Conservation (phyloP, 805 yeast species). For the Metschnikowia gelsemii region DNA sequence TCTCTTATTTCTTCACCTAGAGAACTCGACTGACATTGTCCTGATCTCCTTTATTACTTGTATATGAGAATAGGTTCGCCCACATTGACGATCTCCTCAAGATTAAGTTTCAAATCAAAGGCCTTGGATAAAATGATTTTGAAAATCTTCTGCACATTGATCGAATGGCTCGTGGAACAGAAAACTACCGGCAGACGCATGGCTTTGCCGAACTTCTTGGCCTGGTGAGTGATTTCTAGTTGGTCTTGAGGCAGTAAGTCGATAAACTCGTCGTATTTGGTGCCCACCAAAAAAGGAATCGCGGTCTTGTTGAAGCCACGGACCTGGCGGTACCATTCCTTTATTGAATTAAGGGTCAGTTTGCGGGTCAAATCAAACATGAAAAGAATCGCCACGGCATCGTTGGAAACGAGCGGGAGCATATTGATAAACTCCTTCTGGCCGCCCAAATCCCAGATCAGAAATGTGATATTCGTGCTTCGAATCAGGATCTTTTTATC, state of each 20-base stretch:
- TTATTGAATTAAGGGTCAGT: conserved; percentile 79
- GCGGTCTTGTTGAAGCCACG: conserved; percentile 88
- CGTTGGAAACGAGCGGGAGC: conserved; percentile 89
- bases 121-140: conserved; percentile 88
- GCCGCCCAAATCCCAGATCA: conserved; percentile 96
- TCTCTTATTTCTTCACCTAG: no score
- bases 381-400: conserved; percentile 87
- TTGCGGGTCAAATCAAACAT: conserved; percentile 87
- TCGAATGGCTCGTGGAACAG: conserved; percentile 88
- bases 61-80: conserved; percentile 93
- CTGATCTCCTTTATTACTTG: no score
- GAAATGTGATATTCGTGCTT: conserved; percentile 83
- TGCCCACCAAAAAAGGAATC: conserved; percentile 87
- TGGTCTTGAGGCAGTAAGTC: conserved; percentile 80
- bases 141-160: conserved; percentile 90
- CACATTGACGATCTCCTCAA: conserved; percentile 77
- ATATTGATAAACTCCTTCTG: conserved; percentile 92
- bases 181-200: conserved; percentile 86
- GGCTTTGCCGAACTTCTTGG: conserved; percentile 80
- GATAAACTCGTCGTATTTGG: conserved; percentile 86
- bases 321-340: conserved; percentile 93
- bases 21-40: no score
- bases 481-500: conserved; percentile 83
- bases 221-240: conserved; percentile 76
- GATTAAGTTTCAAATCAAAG: conserved; percentile 76